Conservation (phyloP, 2,329 filamentous ascomycete genomes). For the Ceratocystis lukuohia region DNA sequence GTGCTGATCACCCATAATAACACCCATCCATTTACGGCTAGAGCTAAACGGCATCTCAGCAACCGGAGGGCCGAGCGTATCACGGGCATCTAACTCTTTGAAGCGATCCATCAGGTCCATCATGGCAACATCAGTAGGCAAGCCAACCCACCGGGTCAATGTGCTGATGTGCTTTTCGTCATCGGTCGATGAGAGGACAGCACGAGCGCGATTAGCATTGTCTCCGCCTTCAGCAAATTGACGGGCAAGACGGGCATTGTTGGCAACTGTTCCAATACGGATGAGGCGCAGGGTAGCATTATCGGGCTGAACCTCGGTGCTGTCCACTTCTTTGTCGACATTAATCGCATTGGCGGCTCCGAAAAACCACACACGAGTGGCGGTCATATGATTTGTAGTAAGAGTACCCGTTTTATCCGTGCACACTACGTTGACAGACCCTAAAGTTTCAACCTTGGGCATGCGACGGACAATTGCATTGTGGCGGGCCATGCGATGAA, state of each 20-base stretch:
- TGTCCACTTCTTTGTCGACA: slow-evolving; percentile 42
- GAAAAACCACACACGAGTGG: slow-evolving; percentile 92
- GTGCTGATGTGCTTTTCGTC: slow-evolving; percentile 35
- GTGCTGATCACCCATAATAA: slow-evolving; percentile 55
- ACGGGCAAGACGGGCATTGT: slow-evolving; percentile 73
- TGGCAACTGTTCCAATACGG: slow-evolving; percentile 89
- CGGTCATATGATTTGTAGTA: slow-evolving; percentile 97
- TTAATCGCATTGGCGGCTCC: slow-evolving; percentile 45
- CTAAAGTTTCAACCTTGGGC: slow-evolving; percentile 92
- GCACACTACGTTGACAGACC: slow-evolving; percentile 99
- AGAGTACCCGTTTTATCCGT: slow-evolving; percentile 96
- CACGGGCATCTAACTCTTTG: slow-evolving; percentile 80
- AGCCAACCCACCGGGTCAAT: slow-evolving; percentile 82
- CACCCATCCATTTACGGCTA: slow-evolving; percentile 98
- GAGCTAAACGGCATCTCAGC: slow-evolving; percentile 93
- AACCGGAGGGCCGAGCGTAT: slow-evolving; percentile 67
- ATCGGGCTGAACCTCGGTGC: slow-evolving; percentile 46
- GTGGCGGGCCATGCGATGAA: slow-evolving; percentile 88
- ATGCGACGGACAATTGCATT: slow-evolving; percentile 91
- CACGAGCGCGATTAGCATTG: slow-evolving; percentile 32
- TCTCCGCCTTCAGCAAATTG: slow-evolving; percentile 57
- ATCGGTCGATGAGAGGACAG: slow-evolving; percentile 75
- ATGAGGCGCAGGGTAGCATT: slow-evolving; percentile 67
- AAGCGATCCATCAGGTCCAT: slow-evolving; percentile 84
- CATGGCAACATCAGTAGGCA: slow-evolving; percentile 95